A percentile compares a stretch with the other conserved stretches of the same genome.
phyloP scores from a whole-genome alignment of 1,139 yeast species.

The Magnusiomyces tetraspermus region DNA sequence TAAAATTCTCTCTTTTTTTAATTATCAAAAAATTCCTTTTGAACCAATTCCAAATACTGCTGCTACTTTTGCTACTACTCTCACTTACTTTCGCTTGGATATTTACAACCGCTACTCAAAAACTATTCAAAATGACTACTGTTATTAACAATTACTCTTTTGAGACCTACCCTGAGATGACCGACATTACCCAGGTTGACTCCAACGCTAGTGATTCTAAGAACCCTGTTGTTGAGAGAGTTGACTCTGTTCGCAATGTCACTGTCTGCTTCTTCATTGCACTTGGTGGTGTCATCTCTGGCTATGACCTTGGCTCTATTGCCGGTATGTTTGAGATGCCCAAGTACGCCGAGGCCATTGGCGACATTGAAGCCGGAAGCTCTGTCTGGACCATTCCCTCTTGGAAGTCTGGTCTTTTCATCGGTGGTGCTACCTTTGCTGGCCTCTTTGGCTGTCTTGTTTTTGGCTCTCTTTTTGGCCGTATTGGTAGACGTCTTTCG shows the following conservation, averaged over 20 bases:
- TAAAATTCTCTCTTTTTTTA: too few relatives aligned
- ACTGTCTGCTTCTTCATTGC: conserved; percentile 26
- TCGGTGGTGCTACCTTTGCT: conserved; percentile 46
- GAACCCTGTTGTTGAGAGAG: neutral
- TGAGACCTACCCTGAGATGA: too few relatives aligned
- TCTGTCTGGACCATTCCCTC: conserved; percentile 30
- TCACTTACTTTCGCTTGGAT: too few relatives aligned
- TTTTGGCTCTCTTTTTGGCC: conserved; percentile 43
- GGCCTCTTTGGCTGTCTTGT: conserved; percentile 44
- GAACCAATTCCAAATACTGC: too few relatives aligned
- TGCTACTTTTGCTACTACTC: too few relatives aligned
- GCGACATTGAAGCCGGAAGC: neutral
- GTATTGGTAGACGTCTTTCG: conserved; percentile 44
- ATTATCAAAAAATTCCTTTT: too few relatives aligned
- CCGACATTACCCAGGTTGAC: too few relatives aligned
- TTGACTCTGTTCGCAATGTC: neutral
- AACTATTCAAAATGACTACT: too few relatives aligned
- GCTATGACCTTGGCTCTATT: conserved; percentile 54
- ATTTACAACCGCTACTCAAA: too few relatives aligned
- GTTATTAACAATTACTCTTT: too few relatives aligned
- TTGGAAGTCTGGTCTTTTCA: conserved; percentile 41
- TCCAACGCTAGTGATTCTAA: too few relatives aligned
- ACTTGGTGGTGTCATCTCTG: conserved; percentile 49
- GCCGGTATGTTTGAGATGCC: conserved; percentile 66
- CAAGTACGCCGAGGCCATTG: conserved; percentile 33